Conservation (phyloP, 805 yeast species). For the Myxozyma lipomycoides region DNA sequence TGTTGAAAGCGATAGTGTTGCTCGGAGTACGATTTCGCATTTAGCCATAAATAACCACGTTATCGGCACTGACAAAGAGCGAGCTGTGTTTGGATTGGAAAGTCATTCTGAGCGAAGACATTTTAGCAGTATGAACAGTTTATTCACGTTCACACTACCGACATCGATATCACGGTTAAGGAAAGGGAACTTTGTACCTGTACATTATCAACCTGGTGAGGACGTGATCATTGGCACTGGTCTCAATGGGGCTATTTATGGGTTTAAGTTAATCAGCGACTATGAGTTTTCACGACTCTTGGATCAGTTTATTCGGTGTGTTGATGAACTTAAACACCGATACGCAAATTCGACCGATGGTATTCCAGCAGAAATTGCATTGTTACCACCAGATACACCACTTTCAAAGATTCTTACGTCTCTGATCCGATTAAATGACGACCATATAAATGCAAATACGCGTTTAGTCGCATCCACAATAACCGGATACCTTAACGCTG, state of each 20-base stretch:
- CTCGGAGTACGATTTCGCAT: conserved; percentile 15
- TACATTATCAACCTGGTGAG: conserved; percentile 1
- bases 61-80: conserved; percentile 19
- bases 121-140: conserved; percentile 10
- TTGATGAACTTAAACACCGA: conserved; percentile 4
- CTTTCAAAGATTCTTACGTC: conserved; percentile 3
- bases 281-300: conserved; percentile 9
- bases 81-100: conserved; percentile 12
- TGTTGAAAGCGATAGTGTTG: conserved; percentile 13
- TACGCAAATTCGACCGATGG: not conserved
- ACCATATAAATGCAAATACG: not conserved
- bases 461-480: not conserved
- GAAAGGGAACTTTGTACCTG: conserved; percentile 11
- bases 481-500: not conserved
- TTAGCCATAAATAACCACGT: conserved; percentile 4
- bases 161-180: conserved; percentile 17
- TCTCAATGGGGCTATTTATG: conserved; percentile 20
- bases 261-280: conserved; percentile 13
- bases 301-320: not conserved
- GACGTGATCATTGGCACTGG: conserved; percentile 18
- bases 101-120: conserved; percentile 9
- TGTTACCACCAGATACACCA: not conserved
- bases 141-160: conserved; percentile 12
- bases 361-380: not conserved
- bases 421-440: conserved; percentile 1